A percentile compares a stretch with the other conserved stretches of the same genome.
These are phyloP conservation scores for Annona squamosa DNA, from an alignment of 164 flowering plant genomes.

Conservation along the genomic window DNA sequence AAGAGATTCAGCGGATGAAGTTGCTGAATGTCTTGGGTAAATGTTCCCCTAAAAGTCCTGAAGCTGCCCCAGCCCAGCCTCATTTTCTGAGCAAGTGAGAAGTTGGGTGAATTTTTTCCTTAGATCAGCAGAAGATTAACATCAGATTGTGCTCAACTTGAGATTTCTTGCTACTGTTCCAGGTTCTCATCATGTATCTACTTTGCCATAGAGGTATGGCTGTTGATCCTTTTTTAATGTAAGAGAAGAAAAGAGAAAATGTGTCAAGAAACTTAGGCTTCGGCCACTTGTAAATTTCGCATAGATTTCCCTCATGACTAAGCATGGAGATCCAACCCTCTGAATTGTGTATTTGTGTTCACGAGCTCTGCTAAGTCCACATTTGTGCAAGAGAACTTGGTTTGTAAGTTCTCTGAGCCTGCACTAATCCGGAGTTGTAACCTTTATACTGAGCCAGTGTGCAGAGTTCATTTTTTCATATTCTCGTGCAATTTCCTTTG, in stretches of 20 bases:
- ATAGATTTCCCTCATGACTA: not conserved
- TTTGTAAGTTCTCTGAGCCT: too few relatives aligned
- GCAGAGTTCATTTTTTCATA: too few relatives aligned
- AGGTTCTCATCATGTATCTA: not conserved
- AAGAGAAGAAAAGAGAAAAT: not conserved
- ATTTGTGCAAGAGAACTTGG: not conserved
- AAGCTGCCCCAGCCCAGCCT: slow-evolving; percentile 4
- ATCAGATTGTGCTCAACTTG: not conserved
- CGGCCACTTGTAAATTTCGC: not conserved
- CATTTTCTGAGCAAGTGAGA: slow-evolving; percentile 7
- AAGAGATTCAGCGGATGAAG: slow-evolving; percentile 16
- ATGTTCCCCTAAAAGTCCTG: not conserved
- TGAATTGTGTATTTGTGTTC: not conserved
- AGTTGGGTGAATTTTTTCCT: not conserved
- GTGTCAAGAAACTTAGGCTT: not conserved
- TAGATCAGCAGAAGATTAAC: not conserved
- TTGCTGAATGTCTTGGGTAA: slow-evolving; percentile 23
- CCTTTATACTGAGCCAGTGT: too few relatives aligned
- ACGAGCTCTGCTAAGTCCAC: not conserved
- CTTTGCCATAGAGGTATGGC: not conserved
- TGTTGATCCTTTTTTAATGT: not conserved
- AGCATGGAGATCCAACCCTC: not conserved
- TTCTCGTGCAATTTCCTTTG: too few relatives aligned
- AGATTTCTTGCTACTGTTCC: not conserved
- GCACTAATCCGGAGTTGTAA: too few relatives aligned